Conservation (phyloP, 1,284 basidiomycete species). For the Naganishia cerealis region DNA sequence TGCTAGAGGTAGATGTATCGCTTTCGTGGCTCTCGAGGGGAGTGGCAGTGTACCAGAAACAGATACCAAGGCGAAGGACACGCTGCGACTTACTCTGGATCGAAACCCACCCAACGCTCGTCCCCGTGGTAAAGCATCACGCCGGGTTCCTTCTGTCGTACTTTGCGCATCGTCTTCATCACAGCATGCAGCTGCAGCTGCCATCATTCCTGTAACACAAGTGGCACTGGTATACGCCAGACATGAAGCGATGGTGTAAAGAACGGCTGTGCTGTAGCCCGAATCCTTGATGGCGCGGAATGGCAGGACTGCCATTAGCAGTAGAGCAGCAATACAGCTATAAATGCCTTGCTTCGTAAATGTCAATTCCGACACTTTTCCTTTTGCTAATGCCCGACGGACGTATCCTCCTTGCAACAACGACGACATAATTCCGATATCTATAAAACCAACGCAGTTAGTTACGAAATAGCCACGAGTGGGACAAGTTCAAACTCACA, state of each 20-base stretch:
- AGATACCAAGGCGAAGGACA: background rate
- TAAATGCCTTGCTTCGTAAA: slow-evolving; percentile 76
- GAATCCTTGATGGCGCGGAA: slow-evolving; percentile 56
- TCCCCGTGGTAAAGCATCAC: slow-evolving; percentile 55
- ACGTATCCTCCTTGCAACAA: slow-evolving; percentile 87
- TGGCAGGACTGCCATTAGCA: slow-evolving; percentile 69
- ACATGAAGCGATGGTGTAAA: slow-evolving; percentile 73
- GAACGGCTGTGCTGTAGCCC: slow-evolving; percentile 49
- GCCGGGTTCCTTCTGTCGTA: slow-evolving; percentile 42
- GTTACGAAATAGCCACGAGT: background rate
- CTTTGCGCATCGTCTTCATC: slow-evolving; percentile 64
- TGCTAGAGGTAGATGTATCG: background rate
- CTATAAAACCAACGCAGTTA: slow-evolving; percentile 27
- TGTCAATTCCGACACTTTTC: slow-evolving; percentile 68
- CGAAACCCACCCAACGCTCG: slow-evolving; percentile 78
- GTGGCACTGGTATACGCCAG: slow-evolving; percentile 87
- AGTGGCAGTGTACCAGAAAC: background rate
- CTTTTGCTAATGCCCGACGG: slow-evolving; percentile 60
- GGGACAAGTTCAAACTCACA: slow-evolving; percentile 51
- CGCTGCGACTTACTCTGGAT: slow-evolving; percentile 54
- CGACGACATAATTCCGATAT: slow-evolving; percentile 80
- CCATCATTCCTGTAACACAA: slow-evolving; percentile 83
- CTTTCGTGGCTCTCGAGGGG: background rate
- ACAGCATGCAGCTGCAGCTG: slow-evolving; percentile 79
- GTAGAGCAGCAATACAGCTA: slow-evolving; percentile 68